Percentiles rank a stretch among this genome's conserved stretches.
phyloP scores from a whole-genome alignment of 2,329 filamentous ascomycete species.

The Emericellopsis atlantica region DNA sequence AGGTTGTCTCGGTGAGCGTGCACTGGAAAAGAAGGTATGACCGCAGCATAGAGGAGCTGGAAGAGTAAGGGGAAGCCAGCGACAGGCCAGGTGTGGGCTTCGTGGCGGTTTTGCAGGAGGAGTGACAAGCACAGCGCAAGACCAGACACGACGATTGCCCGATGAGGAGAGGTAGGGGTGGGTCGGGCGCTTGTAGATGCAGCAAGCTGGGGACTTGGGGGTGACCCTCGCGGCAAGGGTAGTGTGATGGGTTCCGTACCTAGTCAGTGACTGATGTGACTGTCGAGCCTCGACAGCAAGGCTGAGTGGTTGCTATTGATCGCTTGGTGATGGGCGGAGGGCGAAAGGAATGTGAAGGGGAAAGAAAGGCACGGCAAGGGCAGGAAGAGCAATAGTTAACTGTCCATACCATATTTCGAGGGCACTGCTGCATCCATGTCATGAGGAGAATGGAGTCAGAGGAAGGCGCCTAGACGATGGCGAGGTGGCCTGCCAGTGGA shows the following conservation, averaged over 20 bases:
- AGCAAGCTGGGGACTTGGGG: background rate
- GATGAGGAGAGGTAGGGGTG: conserved; percentile 3
- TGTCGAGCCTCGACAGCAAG: background rate
- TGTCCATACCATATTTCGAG: background rate
- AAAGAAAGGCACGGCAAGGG: no score
- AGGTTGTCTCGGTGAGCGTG: background rate
- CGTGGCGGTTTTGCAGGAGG: conserved; percentile 4
- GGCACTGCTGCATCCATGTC: background rate
- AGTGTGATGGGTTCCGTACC: background rate
- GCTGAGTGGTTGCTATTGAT: background rate
- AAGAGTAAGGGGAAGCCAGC: background rate
- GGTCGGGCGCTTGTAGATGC: conserved; percentile 4
- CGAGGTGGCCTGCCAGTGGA: conserved; percentile 3
- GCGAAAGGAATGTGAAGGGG: no score
- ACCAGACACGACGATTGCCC: conserved; percentile 1
- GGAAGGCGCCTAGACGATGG: conserved; percentile 3
- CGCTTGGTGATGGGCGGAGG: background rate
- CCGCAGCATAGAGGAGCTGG: background rate
- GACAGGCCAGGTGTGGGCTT: conserved; percentile 1
- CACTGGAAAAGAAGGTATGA: no score
- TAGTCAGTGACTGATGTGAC: no score
- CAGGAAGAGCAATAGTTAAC: background rate
- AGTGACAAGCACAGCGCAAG: background rate
- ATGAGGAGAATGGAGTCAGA: background rate
- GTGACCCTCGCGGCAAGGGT: conserved; percentile 1